Evolutionary conservation across 106 monocot genomes (phyloP), one percentile per base, ranked within the genome.

Genomic region (Acanthochlamys bracteata): DNA sequence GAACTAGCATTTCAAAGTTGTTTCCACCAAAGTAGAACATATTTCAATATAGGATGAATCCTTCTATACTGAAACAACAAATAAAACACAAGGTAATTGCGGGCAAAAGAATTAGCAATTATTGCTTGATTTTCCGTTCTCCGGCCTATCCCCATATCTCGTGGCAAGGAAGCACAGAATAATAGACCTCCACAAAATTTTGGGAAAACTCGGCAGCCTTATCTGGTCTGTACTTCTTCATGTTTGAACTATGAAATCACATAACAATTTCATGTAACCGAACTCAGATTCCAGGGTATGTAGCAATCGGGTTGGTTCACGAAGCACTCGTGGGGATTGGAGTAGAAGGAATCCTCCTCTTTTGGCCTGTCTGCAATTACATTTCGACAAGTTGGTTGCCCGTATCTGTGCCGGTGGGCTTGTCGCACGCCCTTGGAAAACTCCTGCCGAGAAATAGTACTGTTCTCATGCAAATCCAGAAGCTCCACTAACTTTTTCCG

Each of bases 261-360:
- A 27, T 26, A 33, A 15, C 11, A 25, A 43, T 19, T 20, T 65
- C 57, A 39, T 63, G 47, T 54, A 59, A 52, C 47, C 58, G 20
- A 58, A 27, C 27, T 51, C 6, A 20, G 51, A 51, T 63, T 66
- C 15, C 4, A 42, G 8, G 65, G 41, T 22, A 12, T 33, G 20
- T 39, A 23, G 73, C 84, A 76, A n/a, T 39, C 59, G 39, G 65
- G 39, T 52, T 68, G 24, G 41, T 76, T 68, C 12, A 53, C 21
- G 19, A 88, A 73, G 46, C 89, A 89, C 47, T 84, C 89, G 2
- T 68, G 51, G 7, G 89, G 84, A 53, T 89, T 89, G 10, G 84
- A 66, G 57, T 84, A 89, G 25, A 89, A 89, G 65, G 74, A 84
- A 63, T 89, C 89, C 68, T 89, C 89, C 25, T 84, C 89, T 55